These are phyloP conservation scores for Carallia pectinifolia DNA, from an alignment of 345 rosid species.

Conservation along the genomic window DNA sequence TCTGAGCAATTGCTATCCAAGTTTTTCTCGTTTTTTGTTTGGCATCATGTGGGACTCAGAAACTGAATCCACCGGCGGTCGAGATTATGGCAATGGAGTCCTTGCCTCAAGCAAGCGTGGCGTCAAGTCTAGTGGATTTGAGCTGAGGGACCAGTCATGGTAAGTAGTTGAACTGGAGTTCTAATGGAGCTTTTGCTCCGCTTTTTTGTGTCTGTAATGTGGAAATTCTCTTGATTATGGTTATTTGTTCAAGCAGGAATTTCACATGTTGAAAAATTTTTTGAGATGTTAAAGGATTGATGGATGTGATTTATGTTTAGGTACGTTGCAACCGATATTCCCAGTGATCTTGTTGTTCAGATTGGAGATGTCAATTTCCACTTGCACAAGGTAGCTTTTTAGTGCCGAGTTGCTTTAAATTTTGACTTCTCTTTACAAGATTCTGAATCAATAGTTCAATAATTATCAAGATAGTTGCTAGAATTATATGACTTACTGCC, in stretches of 20 bases:
- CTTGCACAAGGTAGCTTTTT: slow-evolving; percentile 73
- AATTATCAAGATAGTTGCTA: neutral
- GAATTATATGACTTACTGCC: slow-evolving; percentile 6
- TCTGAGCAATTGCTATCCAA: slow-evolving; percentile 8
- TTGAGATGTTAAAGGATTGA: neutral
- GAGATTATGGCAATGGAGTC: slow-evolving; percentile 75
- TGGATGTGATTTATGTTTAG: slow-evolving; percentile 28
- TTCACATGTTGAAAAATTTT: neutral
- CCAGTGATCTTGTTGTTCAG: slow-evolving; percentile 78
- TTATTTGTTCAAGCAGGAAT: too few relatives aligned
- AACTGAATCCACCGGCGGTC: slow-evolving; percentile 54
- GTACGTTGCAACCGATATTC: slow-evolving; percentile 92
- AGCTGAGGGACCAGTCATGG: slow-evolving; percentile 88
- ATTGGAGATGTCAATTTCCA: slow-evolving; percentile 73
- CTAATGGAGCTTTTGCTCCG: neutral
- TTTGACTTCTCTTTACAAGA: slow-evolving; percentile 7
- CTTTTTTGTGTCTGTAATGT: neutral
- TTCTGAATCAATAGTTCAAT: neutral
- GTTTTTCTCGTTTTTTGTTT: slow-evolving; percentile 8
- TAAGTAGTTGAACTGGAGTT: slow-evolving; percentile 18
- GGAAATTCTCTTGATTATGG: neutral
- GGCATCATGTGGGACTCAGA: slow-evolving; percentile 90
- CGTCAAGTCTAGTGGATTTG: slow-evolving; percentile 82
- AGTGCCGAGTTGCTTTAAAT: neutral
- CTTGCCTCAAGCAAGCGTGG: slow-evolving; percentile 60